A percentile compares a stretch with the other conserved stretches of the same genome.
phyloP scores from a whole-genome alignment of 805 yeast genomes.

The Myxozyma geophila region DNA sequence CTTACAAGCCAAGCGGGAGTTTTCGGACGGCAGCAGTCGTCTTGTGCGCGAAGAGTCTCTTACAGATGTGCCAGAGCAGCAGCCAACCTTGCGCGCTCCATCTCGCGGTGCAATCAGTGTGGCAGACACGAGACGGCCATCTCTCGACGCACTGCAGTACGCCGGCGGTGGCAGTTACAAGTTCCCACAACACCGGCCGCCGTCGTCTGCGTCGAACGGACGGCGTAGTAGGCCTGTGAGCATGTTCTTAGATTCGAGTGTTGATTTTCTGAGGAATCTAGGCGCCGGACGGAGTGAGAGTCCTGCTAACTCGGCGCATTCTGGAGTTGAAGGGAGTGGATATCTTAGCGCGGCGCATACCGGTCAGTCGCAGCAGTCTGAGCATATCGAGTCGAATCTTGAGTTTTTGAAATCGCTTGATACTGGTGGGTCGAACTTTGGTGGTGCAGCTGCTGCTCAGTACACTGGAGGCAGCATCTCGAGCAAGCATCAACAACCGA shows the following conservation, averaged over 20 bases:
- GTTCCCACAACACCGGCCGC: slow-evolving; percentile 8
- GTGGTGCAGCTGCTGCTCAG: not conserved
- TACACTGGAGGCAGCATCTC: slow-evolving; percentile 6
- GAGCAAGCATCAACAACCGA: not conserved
- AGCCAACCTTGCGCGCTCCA: slow-evolving; percentile 17
- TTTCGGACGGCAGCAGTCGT: slow-evolving; percentile 10
- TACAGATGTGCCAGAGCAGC: not conserved
- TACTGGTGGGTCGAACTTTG: slow-evolving; percentile 31
- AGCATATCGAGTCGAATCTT: slow-evolving; percentile 33
- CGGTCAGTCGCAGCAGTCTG: slow-evolving; percentile 32
- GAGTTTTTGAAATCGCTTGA: slow-evolving; percentile 34
- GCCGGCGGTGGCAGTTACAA: slow-evolving; percentile 1
- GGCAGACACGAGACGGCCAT: slow-evolving; percentile 27
- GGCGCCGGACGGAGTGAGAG: slow-evolving; percentile 23
- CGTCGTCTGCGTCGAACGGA: slow-evolving; percentile 12
- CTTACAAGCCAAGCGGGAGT: slow-evolving; percentile 9
- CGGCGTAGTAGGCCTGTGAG: slow-evolving; percentile 31
- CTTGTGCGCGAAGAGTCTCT: not conserved
- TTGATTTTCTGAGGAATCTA: slow-evolving; percentile 32
- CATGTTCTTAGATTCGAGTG: slow-evolving; percentile 34
- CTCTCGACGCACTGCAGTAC: slow-evolving; percentile 13
- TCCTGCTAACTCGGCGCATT: slow-evolving; percentile 24
- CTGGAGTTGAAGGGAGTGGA: slow-evolving; percentile 13
- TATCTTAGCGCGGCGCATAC: slow-evolving; percentile 18
- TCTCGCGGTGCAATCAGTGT: slow-evolving; percentile 30